Conservation (phyloP, 257 asterid genomes). For the Paulownia fortunei region DNA sequence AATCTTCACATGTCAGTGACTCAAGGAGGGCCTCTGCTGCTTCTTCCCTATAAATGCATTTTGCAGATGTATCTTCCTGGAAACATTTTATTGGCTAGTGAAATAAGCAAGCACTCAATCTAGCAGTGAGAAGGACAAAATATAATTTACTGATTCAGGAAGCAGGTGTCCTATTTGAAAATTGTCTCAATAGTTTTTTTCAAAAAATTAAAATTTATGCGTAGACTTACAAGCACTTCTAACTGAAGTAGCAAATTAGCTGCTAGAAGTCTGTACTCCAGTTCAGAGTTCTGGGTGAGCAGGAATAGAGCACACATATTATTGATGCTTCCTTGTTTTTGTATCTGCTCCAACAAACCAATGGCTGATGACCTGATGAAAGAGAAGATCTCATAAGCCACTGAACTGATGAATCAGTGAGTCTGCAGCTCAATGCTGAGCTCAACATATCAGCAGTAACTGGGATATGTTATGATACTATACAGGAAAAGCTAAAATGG, state of each 20-base stretch:
- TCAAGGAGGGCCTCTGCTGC: slow-evolving; percentile 64
- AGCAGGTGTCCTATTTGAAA: too few relatives aligned
- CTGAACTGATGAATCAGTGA: neutral
- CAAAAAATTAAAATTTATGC: neutral
- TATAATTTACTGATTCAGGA: neutral
- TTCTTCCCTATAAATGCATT: slow-evolving; percentile 57
- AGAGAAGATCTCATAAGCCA: slow-evolving; percentile 17
- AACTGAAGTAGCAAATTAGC: slow-evolving; percentile 83
- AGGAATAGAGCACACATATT: slow-evolving; percentile 58
- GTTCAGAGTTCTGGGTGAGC: slow-evolving; percentile 64
- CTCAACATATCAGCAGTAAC: too few relatives aligned
- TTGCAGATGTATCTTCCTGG: slow-evolving; percentile 71
- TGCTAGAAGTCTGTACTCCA: slow-evolving; percentile 72
- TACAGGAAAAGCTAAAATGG: too few relatives aligned
- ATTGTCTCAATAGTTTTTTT: neutral
- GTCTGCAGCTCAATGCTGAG: too few relatives aligned
- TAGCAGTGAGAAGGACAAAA: neutral
- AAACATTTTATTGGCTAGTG: slow-evolving; percentile 22
- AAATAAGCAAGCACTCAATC: slow-evolving; percentile 5
- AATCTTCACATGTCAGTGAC: slow-evolving; percentile 59
- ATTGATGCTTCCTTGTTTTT: slow-evolving; percentile 61
- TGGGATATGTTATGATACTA: too few relatives aligned
- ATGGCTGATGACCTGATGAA: slow-evolving; percentile 66
- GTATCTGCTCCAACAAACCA: slow-evolving; percentile 70
- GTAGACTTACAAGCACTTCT: slow-evolving; percentile 68